phyloP scores from a whole-genome alignment of 495 filamentous ascomycete genomes.

The Neurospora intermedia region DNA sequence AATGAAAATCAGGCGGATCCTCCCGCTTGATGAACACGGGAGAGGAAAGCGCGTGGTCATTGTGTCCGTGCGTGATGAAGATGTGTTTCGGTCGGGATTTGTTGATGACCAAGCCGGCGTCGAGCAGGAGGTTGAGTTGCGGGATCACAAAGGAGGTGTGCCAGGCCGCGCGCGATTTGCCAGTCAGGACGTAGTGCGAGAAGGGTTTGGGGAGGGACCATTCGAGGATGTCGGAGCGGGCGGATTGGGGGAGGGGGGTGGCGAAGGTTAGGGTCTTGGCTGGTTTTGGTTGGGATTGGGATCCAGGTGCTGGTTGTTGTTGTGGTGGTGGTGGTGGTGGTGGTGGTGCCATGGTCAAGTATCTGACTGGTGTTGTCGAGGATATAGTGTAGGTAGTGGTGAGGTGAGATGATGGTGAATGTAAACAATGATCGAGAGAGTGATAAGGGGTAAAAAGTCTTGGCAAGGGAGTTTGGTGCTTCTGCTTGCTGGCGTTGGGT shows the following conservation, averaged over 20 bases:
- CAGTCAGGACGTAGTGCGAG: slow-evolving; percentile 23
- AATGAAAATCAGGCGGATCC: slow-evolving; percentile 26
- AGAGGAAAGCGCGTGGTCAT: slow-evolving; percentile 23
- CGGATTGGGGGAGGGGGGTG: slow-evolving; percentile 23
- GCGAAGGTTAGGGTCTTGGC: slow-evolving; percentile 13
- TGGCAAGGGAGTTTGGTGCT: not conserved
- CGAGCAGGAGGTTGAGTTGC: slow-evolving; percentile 28
- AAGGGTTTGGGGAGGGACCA: slow-evolving; percentile 29
- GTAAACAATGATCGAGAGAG: not conserved
- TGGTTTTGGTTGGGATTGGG: not conserved
- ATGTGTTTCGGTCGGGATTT: slow-evolving; percentile 28
- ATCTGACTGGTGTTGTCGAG: not conserved
- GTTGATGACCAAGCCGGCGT: slow-evolving; percentile 28
- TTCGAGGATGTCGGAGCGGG: slow-evolving; percentile 26
- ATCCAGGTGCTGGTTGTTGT: not conserved
- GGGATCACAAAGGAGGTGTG: slow-evolving; percentile 33
- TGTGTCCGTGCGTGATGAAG: slow-evolving; percentile 33
- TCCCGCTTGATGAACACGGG: slow-evolving; percentile 22
- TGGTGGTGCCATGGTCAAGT: not conserved
- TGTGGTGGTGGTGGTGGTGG: not conserved
- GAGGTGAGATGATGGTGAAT: not conserved
- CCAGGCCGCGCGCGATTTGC: slow-evolving; percentile 30
- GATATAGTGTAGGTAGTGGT: not conserved
- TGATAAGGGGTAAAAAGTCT: not conserved
- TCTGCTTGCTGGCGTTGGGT: not conserved